Base-by-base conservation (phyloP, 768 basidiomycete species). In the Multifurca ochricompacta region DNA sequence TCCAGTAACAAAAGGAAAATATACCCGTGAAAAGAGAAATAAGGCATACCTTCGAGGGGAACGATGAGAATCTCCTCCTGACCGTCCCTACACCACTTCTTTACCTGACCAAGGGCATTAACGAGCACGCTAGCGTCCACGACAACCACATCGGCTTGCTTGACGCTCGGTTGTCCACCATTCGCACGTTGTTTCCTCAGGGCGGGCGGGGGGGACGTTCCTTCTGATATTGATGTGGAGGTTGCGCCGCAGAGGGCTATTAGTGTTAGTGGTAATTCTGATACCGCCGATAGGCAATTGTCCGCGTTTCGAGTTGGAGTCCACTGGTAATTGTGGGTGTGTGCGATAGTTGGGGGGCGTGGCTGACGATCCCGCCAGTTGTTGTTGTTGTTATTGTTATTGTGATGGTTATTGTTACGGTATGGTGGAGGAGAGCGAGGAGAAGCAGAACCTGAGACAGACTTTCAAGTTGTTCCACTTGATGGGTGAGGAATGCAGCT, bases 11-110 rank as follows among this genome's bases (percentile, higher is more conserved):
- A n/a, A n/a, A 51, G 56, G 14, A 7, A 19, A 23, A 34, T 21
- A 30, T 27, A 35, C 32, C n/a, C n/a, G 28, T 6, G 30, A 19
- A 28, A 53, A 16, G 10, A 28, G 30, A 34, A 72, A n/a, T n/a
- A n/a, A n/a, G n/a, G n/a, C 77, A 47, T 58, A 92, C 92, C 91
- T 79, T 96, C 92, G 25, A 93, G 79, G 6, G 93, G 92, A 41
- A 92, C 74, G 44, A 96, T 80, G 46, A 96, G 63, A 30, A 91
- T 70, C 68, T 93, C 91, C 57, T 84, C 73, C 27, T 88, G 76
- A 0, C 84, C 85, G 0, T 87, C 82, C 56, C 76, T 77, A 68
- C 86, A 85, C 84, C 91, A 87, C 59, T 79, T 81, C 74, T 88
- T 88, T 62, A 95, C 77, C 56, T 88, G 82, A 52, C 81, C 79